A percentile compares a stretch with the other conserved stretches of the same genome.
Evolutionary conservation across 73 alveolate species (phyloP).

Genomic region (Paramecium pentaurelia): DNA sequence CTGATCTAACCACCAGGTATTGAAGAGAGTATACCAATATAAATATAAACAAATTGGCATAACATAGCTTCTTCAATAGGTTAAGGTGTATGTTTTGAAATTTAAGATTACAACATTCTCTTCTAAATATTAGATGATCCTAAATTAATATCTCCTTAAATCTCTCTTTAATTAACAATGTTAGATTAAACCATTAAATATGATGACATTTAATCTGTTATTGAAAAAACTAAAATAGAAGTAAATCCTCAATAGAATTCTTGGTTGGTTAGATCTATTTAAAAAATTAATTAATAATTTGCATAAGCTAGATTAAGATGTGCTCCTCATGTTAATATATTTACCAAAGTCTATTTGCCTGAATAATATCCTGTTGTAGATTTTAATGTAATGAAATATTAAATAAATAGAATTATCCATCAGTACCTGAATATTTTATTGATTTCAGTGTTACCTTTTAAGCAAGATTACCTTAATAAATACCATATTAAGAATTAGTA

Average conservation of each 20-base stretch:
- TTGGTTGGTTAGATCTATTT: conserved; percentile 3
- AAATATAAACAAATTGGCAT: not conserved
- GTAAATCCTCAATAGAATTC: not conserved
- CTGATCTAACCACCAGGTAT: not conserved
- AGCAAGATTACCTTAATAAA: not conserved
- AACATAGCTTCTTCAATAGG: not conserved
- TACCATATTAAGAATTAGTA: not conserved
- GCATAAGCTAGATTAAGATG: not conserved
- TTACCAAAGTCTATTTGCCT: conserved; percentile 31
- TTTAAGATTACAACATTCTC: not conserved
- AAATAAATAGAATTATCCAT: conserved; percentile 21
- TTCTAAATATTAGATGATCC: conserved; percentile 1
- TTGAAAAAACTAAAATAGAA: not conserved
- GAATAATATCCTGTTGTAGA: not conserved
- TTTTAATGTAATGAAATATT: not conserved
- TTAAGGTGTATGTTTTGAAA: not conserved
- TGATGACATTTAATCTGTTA: not conserved
- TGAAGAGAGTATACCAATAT: not conserved
- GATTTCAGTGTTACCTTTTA: not conserved
- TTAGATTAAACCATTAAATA: not conserved
- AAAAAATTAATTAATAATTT: not conserved
- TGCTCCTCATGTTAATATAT: not conserved
- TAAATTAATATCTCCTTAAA: not conserved
- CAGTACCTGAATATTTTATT: conserved; percentile 36
- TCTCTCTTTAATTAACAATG: not conserved